These are phyloP conservation scores for Globisporangium paddicum DNA, from an alignment of 352 stramenopile genomes.

Conservation along the genomic window DNA sequence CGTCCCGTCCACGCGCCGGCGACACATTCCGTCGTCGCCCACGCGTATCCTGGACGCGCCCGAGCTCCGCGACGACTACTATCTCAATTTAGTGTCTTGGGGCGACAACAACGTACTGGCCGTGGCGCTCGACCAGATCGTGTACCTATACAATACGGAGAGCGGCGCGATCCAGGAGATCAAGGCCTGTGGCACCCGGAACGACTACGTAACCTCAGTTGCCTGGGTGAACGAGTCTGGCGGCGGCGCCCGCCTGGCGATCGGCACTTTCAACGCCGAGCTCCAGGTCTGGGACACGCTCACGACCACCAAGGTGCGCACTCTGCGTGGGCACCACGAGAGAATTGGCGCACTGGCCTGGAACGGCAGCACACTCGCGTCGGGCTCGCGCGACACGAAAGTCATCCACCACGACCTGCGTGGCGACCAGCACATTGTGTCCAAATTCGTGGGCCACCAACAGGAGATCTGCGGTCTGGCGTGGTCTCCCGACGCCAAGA, in stretches of 20 bases:
- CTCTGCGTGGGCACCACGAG: constrained; percentile 85
- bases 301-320: constrained; percentile 76
- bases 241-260: constrained; percentile 78
- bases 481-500: constrained; percentile 92
- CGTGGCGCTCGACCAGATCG: constrained; percentile 89
- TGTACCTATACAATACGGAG: constrained; percentile 95
- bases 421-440: constrained; percentile 43
- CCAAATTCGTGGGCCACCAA: constrained; percentile 74
- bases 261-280: constrained; percentile 88
- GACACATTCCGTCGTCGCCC: constrained; percentile 34
- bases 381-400: constrained; percentile 87
- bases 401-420: constrained; percentile 73
- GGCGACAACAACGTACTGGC: constrained; percentile 92
- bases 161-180: constrained; percentile 92
- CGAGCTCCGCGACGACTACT: constrained; percentile 96
- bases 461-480: constrained; percentile 96
- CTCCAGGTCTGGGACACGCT: constrained; percentile 95
- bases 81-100: constrained; percentile 97
- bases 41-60: constrained; percentile 94
- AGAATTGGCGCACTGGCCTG: constrained; percentile 91
- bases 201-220: constrained; percentile 94
- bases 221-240: constrained; percentile 71
- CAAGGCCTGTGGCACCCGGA: constrained; percentile 27
- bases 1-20: not conserved
- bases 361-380: constrained; percentile 87